These are phyloP conservation scores for Beauveria pseudobassiana DNA, from an alignment of 2,329 filamentous ascomycete genomes.

Conservation along the genomic window DNA sequence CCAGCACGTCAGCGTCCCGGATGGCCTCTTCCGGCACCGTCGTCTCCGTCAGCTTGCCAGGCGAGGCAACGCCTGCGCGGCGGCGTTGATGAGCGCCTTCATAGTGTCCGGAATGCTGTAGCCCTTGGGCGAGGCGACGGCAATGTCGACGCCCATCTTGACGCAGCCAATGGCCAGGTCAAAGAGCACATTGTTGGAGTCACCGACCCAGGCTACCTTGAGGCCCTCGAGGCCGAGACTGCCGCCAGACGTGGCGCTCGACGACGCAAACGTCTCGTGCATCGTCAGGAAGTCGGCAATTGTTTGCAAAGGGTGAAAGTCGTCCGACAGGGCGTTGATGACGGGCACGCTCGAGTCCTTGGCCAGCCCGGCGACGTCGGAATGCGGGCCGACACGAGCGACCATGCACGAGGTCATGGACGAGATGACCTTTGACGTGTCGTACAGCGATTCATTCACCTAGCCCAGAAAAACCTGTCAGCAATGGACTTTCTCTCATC, in stretches of 20 bases:
- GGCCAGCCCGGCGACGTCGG: constrained; percentile 64
- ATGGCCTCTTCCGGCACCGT: constrained; percentile 77
- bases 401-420: constrained; percentile 84
- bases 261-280: constrained; percentile 62
- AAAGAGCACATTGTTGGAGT: constrained; percentile 95
- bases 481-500: background rate
- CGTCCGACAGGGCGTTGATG: constrained; percentile 81
- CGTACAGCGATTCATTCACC: constrained; percentile 91
- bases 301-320: constrained; percentile 89
- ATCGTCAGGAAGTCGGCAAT: constrained; percentile 93
- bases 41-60: constrained; percentile 67
- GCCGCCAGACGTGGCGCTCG: constrained; percentile 26
- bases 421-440: constrained; percentile 88
- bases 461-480: constrained; percentile 22
- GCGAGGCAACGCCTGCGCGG: constrained; percentile 47
- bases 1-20: constrained; percentile 77
- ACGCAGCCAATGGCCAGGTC: constrained; percentile 82
- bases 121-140: constrained; percentile 78
- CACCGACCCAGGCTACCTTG: constrained; percentile 93
- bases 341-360: constrained; percentile 70
- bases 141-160: constrained; percentile 80
- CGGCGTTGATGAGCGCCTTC: constrained; percentile 60
- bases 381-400: constrained; percentile 68
- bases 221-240: constrained; percentile 67
- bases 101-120: constrained; percentile 76